phyloP scores from a whole-genome alignment of 2,329 filamentous ascomycete genomes.

The Clarireedia homoeocarpa region DNA sequence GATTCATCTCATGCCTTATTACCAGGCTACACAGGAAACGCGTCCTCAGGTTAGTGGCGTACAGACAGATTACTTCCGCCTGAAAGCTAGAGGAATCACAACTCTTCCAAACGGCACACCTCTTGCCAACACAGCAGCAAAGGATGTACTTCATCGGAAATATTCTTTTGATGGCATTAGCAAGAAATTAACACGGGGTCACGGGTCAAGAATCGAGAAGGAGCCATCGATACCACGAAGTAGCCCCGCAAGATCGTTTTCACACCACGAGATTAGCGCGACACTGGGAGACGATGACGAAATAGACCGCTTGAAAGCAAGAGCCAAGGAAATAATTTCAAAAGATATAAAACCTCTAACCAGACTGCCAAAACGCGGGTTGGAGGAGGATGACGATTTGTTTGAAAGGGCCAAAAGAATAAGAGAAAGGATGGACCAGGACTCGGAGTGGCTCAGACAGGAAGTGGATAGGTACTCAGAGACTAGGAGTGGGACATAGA shows the following conservation, averaged over 20 bases:
- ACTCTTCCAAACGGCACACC: conserved; percentile 26
- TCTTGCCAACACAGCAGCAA: conserved; percentile 25
- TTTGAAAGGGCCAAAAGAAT: conserved; percentile 29
- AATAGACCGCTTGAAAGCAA: conserved; percentile 20
- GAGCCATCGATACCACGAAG: conserved; percentile 16
- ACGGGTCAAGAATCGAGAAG: conserved; percentile 1
- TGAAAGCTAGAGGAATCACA: conserved; percentile 30
- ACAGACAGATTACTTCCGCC: conserved; percentile 30
- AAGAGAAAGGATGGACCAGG: conserved; percentile 30
- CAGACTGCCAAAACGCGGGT: conserved; percentile 8
- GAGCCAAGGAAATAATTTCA: conserved; percentile 20
- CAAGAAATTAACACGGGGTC: conserved; percentile 15
- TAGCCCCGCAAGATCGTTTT: conserved; percentile 15
- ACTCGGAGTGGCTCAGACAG: conserved; percentile 24
- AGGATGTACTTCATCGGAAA: conserved; percentile 19
- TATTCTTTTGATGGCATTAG: conserved; percentile 21
- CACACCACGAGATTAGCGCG: conserved; percentile 1
- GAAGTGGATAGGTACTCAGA: conserved; percentile 20
- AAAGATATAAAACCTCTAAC: conserved; percentile 14
- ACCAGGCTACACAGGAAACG: conserved; percentile 17
- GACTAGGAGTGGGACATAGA: conserved; percentile 20
- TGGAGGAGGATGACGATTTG: conserved; percentile 25
- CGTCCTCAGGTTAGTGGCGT: conserved; percentile 26
- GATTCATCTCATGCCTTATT: conserved; percentile 24
- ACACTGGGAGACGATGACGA: conserved; percentile 13